Base-by-base conservation (phyloP, 768 basidiomycete genomes). In the Kwoniella botswanensis region DNA sequence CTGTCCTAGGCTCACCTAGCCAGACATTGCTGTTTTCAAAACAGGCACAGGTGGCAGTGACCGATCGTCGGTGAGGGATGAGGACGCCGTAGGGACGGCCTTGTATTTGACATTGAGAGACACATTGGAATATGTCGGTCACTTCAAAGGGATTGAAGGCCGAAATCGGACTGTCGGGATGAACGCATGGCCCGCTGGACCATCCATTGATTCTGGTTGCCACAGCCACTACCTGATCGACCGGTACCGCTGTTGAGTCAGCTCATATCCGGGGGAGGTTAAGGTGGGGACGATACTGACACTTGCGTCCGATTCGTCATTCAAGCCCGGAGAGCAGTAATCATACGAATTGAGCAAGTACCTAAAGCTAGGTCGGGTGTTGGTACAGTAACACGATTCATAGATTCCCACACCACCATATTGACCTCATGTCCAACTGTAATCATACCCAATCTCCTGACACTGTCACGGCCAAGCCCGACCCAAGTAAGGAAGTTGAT, bases 341-440 rank as follows among this genome's bases (percentile, higher is more conserved):
- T 21, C 24, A 22, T 55, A n/a, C 11, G 54, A 55, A 55, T 55
- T 55, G 18, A 55, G 54, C 17, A 55, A 22, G 24, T 55, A 22
- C 6, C 3, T 22, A 22, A 55, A 55, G 24, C 54, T 22, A 12
- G 21, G 54, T n/a, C 11, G 11, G 24, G 54, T 55, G 24, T 55
- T 55, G 54, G 54, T 55, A 15, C 54, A 55, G 21, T n/a, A 55
- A 15, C 54, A 55, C 11, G 21, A 18, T 55, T 55, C 54, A 55
- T 55, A 55, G 2, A 55, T 55, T 12, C 54, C 54, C 11, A 55
- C 54, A 18, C 54, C 54, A 13, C 54, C 54, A 55, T 55, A 55
- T 55, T 55, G 54, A 55, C 54, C 11, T 4, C 21, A 55, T 18
- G 24, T 12, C n/a, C n/a, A 55, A 22, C 18, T 24, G 21, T 55